Conservation (phyloP, 78 protist species). For the Dictyostelium purpureum region DNA sequence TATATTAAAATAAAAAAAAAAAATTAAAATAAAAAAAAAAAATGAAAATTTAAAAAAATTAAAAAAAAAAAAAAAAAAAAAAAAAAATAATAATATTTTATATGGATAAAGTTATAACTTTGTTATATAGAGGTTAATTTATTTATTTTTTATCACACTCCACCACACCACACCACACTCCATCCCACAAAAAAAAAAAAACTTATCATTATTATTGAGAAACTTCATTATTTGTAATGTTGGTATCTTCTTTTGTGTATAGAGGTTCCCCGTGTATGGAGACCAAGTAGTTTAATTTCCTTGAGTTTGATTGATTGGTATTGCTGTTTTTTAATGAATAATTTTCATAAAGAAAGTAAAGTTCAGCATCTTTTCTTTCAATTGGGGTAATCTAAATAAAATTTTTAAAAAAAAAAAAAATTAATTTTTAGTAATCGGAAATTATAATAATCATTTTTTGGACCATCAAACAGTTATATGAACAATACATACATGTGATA, state of each 20-base stretch:
- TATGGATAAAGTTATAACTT: not conserved
- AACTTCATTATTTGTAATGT: too few species aligned
- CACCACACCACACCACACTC: too few species aligned
- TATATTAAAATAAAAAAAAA: not conserved
- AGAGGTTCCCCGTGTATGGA: conserved; percentile 6
- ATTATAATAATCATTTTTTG: too few species aligned
- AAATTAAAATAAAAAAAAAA: not conserved
- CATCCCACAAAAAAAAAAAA: too few species aligned
- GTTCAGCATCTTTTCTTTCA: conserved; percentile 54
- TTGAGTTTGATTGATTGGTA: not conserved
- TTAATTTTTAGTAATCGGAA: too few species aligned
- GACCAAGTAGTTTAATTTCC: not conserved
- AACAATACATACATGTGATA: conserved; percentile 25
- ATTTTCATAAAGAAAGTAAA: conserved; percentile 28
- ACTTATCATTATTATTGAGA: too few species aligned
- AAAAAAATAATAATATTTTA: not conserved
- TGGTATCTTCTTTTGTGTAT: too few species aligned
- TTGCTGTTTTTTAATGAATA: too few species aligned
- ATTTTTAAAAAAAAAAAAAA: not conserved
- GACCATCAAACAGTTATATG: not conserved
- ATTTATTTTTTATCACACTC: not conserved
- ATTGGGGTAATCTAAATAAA: not conserved
- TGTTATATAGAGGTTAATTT: not conserved
- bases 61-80: not conserved
- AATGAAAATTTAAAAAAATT: not conserved